Percentiles rank a stretch among this genome's conserved stretches.
phyloP scores from a whole-genome alignment of 768 basidiomycete species.

The Mrakia hoshinonis region DNA sequence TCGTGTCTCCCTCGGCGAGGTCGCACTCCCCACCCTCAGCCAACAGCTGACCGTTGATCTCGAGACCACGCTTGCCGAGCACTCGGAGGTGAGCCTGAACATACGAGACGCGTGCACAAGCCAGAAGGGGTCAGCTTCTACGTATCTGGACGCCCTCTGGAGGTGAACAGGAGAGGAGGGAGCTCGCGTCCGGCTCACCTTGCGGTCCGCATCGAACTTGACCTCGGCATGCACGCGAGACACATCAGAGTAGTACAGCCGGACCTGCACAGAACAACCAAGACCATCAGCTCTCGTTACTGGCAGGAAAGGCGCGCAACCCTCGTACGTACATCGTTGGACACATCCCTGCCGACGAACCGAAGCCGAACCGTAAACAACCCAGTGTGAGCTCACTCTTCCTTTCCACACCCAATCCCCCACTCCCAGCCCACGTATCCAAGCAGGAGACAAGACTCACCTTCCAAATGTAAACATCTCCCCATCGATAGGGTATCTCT shows the following conservation, averaged over 20 bases:
- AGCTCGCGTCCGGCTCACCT: not conserved
- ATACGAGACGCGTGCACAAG: not conserved
- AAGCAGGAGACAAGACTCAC: not conserved
- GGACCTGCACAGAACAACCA: conserved; percentile 16
- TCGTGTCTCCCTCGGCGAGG: conserved; percentile 21
- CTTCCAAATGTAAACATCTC: conserved; percentile 26
- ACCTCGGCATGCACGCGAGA: conserved; percentile 26
- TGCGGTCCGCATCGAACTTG: conserved; percentile 13
- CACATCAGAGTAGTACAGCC: conserved; percentile 28
- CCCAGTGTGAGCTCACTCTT: not conserved
- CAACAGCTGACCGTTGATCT: conserved; percentile 18
- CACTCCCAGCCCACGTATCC: too few species aligned
- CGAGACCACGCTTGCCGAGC: conserved; percentile 20
- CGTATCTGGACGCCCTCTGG: not conserved
- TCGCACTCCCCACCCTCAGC: not conserved
- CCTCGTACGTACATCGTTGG: conserved; percentile 13
- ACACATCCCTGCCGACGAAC: conserved; percentile 1
- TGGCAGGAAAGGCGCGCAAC: not conserved
- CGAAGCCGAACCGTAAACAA: not conserved
- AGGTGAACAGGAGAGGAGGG: not conserved
- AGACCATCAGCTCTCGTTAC: not conserved
- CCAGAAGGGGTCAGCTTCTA: not conserved
- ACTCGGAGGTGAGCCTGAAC: conserved; percentile 23
- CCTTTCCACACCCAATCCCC: not conserved
- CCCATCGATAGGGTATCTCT: conserved; percentile 27